Evolutionary conservation across 768 basidiomycete genomes (phyloP).

Genomic region (Lyophyllum decastes): DNA sequence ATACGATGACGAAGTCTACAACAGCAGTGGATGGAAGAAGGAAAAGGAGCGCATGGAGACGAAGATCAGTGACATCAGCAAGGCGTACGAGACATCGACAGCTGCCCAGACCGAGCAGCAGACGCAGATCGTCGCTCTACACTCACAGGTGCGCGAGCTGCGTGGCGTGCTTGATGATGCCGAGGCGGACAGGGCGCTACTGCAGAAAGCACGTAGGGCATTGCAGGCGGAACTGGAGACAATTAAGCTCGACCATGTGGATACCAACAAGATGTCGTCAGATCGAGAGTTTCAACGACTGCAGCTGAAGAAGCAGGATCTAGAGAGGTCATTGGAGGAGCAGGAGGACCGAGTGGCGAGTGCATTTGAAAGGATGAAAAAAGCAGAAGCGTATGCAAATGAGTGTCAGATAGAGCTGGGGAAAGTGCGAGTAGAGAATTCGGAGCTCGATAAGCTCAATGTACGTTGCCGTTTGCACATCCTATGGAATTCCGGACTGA

Average conservation of each 20-base stretch:
- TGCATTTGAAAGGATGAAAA: slow-evolving; percentile 78
- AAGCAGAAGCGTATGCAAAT: slow-evolving; percentile 73
- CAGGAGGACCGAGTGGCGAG: slow-evolving; percentile 72
- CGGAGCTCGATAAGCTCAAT: slow-evolving; percentile 76
- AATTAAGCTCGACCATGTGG: slow-evolving; percentile 75
- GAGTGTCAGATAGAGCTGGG: slow-evolving; percentile 79
- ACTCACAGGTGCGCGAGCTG: slow-evolving; percentile 85
- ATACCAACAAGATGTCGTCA: slow-evolving; percentile 66
- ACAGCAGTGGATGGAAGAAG: slow-evolving; percentile 80
- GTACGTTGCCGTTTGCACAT: slow-evolving; percentile 37
- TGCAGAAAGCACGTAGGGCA: slow-evolving; percentile 81
- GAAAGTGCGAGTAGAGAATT: slow-evolving; percentile 78
- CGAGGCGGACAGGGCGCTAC: slow-evolving; percentile 74
- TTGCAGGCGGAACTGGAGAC: slow-evolving; percentile 80
- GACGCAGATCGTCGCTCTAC: slow-evolving; percentile 78
- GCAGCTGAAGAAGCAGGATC: slow-evolving; percentile 79
- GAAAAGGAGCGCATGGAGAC: slow-evolving; percentile 86
- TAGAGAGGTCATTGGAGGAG: slow-evolving; percentile 77
- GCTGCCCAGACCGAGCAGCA: slow-evolving; percentile 80
- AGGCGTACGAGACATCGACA: slow-evolving; percentile 73
- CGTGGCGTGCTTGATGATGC: slow-evolving; percentile 82
- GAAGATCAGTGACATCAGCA: slow-evolving; percentile 74
- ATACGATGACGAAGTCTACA: slow-evolving; percentile 78
- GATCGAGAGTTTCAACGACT: slow-evolving; percentile 77
- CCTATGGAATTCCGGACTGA: slow-evolving; percentile 9